Base-by-base conservation (phyloP, 1,284 basidiomycete genomes). In the Boletus hoseneyae region DNA sequence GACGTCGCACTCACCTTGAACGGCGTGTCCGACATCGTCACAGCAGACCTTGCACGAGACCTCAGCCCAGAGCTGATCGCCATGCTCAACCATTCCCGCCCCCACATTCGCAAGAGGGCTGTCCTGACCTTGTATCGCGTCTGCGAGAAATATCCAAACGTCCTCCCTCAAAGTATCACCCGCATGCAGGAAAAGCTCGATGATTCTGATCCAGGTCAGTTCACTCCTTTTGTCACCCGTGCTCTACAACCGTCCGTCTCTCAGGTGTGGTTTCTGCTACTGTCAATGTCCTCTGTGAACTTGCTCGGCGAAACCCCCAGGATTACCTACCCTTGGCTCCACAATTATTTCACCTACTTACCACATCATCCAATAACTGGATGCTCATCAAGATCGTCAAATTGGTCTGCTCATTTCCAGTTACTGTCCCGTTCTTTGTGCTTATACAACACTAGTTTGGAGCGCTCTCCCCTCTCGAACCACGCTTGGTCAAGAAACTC, bases 331-430 rank as follows among this genome's bases (percentile, higher is more conserved):
- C 82, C 3, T 70, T 97, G 29, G 95, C 96, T 3, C 97, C 97
- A 2, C 91, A 93, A 61, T 73, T 99, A 42, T 99, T 99, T 68
- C 89, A 90, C 58, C 78, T 98, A n/a, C 75, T 99, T 52, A 97
- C 93, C 0, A 93, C 87, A 1, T 93, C 92, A 27, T 90, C 87
- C 25, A 99, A 99, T 70, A 99, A 99, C 65, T 99, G 97, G 97
- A 96, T 98, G 90, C 77, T 99, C 51, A 99, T 99, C 73, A 99
- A 99, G 74, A 89, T 98, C 43, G 87, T 99, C 67, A 99, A 99
- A 72, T 73, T 97, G 63, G 93, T 93, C 65, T 64, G 81, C 29
- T 45, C 5, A 15, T 27, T 29, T 33, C 27, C 6, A 1, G 29
- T 34, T 18, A 4, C 29, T 34, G 5, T 15, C 6, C 2, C 4